Evolutionary conservation across 371 early-diverging fungal genomes (phyloP).

Genomic region (Cokeromyces recurvatus): DNA sequence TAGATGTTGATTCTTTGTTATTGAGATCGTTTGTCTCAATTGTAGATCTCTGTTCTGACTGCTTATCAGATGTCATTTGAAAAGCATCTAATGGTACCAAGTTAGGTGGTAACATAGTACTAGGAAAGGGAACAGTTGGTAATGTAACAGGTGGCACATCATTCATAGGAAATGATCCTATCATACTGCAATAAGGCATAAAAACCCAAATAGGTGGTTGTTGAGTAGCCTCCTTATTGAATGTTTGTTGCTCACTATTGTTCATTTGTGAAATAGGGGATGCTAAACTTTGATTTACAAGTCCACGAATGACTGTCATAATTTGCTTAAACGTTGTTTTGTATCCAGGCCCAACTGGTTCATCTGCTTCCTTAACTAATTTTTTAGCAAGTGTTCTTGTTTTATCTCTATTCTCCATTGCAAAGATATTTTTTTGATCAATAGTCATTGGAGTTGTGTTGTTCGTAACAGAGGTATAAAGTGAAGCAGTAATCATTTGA

Average conservation of each 20-base stretch:
- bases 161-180: no score
- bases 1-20: no score
- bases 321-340: conserved; percentile 15
- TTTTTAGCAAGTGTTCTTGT: not conserved
- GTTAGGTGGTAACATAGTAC: no score
- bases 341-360: conserved; percentile 12
- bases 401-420: not conserved
- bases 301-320: not conserved
- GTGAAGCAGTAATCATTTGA: conserved; percentile 4
- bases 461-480: not conserved
- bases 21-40: no score
- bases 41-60: no score
- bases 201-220: conserved; percentile 15
- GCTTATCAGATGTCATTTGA: no score
- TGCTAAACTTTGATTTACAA: conserved; percentile 1
- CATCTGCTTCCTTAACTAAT: not conserved
- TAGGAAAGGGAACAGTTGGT: not conserved
- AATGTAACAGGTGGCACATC: no score
- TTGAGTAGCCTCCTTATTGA: not conserved
- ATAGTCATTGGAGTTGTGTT: no score
- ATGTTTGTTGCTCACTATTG: not conserved
- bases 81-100: no score
- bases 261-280: no score
- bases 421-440: no score
- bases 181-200: conserved; percentile 14